Conservation (phyloP, 1,139 yeast genomes). For the Suhomyces taliae region DNA sequence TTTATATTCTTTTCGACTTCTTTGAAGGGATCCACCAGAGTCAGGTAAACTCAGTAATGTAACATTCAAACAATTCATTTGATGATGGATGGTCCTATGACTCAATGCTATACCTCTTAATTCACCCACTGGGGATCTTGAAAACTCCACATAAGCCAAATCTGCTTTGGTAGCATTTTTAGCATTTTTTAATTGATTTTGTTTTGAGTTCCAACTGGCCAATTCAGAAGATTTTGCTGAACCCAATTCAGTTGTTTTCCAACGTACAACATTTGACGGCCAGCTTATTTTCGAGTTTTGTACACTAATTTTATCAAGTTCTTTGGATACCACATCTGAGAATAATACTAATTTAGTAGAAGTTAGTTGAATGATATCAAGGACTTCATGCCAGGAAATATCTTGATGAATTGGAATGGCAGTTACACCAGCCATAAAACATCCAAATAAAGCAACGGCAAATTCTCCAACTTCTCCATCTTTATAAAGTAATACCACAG, state of each 20-base stretch:
- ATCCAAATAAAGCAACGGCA: conserved; percentile 82
- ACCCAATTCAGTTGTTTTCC: conserved; percentile 92
- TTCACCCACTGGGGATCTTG: conserved; percentile 89
- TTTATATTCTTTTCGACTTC: conserved; percentile 28
- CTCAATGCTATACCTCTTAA: conserved; percentile 91
- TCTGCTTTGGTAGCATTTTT: conserved; percentile 36
- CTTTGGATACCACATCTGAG: conserved; percentile 75
- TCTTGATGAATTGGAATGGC: conserved; percentile 91
- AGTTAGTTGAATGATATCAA: conserved; percentile 70
- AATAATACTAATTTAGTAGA: conserved; percentile 77
- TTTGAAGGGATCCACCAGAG: conserved; percentile 38
- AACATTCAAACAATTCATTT: conserved; percentile 73
- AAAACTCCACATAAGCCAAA: conserved; percentile 90
- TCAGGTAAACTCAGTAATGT: conserved; percentile 67
- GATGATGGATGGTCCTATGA: conserved; percentile 84
- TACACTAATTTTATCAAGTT: conserved; percentile 58
- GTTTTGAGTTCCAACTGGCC: conserved; percentile 29
- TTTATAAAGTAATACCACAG: conserved; percentile 81
- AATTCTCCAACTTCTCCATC: conserved; percentile 85
- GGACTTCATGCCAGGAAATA: conserved; percentile 62
- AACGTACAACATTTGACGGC: conserved; percentile 54
- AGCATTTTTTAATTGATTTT: conserved; percentile 38
- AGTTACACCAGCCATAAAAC: conserved; percentile 89
- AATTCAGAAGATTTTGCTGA: conserved; percentile 50
- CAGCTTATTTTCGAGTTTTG: conserved; percentile 35